Conservation (phyloP, 805 yeast genomes). For the Limtongia smithiae region DNA sequence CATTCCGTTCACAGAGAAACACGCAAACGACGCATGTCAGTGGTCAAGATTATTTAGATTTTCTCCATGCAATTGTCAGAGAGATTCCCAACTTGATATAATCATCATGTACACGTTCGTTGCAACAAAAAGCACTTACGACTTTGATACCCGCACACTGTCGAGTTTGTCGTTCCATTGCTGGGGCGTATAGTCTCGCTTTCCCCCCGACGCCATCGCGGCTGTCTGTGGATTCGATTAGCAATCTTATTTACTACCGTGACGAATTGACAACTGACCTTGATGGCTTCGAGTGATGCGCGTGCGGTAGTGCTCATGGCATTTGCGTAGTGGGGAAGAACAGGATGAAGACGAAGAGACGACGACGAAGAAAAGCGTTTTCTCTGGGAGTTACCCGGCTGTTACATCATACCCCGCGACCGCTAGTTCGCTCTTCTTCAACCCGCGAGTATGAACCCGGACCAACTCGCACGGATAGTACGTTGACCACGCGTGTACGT, state of each 20-base stretch:
- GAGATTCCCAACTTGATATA: slow-evolving; percentile 33
- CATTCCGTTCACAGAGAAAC: neutral
- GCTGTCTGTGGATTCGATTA: no score
- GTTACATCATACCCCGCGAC: no score
- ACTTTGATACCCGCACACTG: slow-evolving; percentile 30
- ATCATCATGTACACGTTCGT: slow-evolving; percentile 16
- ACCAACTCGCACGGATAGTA: slow-evolving; percentile 28
- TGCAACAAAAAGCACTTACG: slow-evolving; percentile 11
- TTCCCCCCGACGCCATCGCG: no score
- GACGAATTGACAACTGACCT: no score
- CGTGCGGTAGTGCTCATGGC: no score
- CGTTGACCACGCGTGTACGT: neutral
- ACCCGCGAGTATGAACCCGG: slow-evolving; percentile 13
- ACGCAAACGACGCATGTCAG: slow-evolving; percentile 12
- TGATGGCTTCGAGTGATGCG: no score
- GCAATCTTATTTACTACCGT: no score
- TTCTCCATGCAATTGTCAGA: slow-evolving; percentile 31
- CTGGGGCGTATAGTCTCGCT: slow-evolving; percentile 27
- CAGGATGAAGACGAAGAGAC: no score
- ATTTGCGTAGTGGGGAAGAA: no score
- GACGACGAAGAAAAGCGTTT: no score
- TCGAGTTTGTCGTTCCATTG: slow-evolving; percentile 34
- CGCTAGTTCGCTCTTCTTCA: neutral
- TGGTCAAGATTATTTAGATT: slow-evolving; percentile 19
- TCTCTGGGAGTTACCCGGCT: no score